phyloP scores from a whole-genome alignment of 1,284 basidiomycete genomes.

The Anthracocystis setariae region DNA sequence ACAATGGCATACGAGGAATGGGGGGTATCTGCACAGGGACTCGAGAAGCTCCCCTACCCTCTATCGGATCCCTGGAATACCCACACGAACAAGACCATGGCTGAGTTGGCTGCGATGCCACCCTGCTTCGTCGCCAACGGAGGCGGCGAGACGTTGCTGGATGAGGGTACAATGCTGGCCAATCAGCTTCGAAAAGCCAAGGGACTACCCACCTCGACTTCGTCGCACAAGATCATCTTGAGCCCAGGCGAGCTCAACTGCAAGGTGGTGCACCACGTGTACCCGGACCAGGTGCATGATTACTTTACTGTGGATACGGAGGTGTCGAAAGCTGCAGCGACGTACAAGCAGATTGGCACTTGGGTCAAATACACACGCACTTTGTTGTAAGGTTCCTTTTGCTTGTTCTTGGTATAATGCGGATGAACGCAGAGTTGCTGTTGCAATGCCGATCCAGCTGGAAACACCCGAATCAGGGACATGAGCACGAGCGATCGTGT shows the following conservation, averaged over 20 bases:
- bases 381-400: constrained; percentile 14
- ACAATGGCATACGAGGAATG: constrained; percentile 48
- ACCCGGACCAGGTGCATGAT: constrained; percentile 45
- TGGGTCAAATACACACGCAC: constrained; percentile 53
- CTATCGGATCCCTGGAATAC: constrained; percentile 44
- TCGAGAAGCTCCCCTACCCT: constrained; percentile 32
- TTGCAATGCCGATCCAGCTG: too few species aligned
- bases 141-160: constrained; percentile 38
- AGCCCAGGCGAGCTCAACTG: constrained; percentile 44
- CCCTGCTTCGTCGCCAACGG: constrained; percentile 48
- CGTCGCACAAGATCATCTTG: constrained; percentile 29
- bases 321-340: constrained; percentile 31
- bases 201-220: constrained; percentile 42
- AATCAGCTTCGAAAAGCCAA: constrained; percentile 54
- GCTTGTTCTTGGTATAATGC: too few species aligned
- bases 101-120: constrained; percentile 34
- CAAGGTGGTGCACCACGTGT: constrained; percentile 33
- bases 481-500: too few species aligned
- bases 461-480: too few species aligned
- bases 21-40: constrained; percentile 46
- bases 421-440: too few species aligned
- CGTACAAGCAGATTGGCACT: constrained; percentile 46
- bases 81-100: constrained; percentile 39
- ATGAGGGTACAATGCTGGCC: constrained; percentile 48
- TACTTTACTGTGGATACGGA: constrained; percentile 52